These are phyloP conservation scores for Fusarium albidum DNA, from an alignment of 2,329 filamentous ascomycete genomes.

Conservation along the genomic window DNA sequence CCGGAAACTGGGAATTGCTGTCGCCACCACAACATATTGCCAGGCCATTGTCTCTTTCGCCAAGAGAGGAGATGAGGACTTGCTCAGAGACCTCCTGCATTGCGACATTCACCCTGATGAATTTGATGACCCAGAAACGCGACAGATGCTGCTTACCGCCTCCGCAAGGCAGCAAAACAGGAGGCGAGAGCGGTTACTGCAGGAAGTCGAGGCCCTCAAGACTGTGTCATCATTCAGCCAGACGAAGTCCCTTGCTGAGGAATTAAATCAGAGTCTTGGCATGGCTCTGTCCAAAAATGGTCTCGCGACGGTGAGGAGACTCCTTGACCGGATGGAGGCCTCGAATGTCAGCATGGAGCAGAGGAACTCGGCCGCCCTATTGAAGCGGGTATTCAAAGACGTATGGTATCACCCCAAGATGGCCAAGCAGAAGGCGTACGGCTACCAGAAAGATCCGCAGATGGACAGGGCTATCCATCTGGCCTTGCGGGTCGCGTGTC, in stretches of 20 bases:
- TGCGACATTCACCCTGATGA: constrained; percentile 65
- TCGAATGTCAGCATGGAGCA: constrained; percentile 41
- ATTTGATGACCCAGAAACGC: constrained; percentile 56
- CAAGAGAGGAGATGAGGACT: constrained; percentile 58
- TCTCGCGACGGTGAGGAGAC: constrained; percentile 35
- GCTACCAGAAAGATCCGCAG: constrained; percentile 27
- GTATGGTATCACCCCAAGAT: constrained; percentile 41
- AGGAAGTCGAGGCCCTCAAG: constrained; percentile 48
- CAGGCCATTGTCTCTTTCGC: constrained; percentile 72
- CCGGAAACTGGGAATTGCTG: constrained; percentile 66
- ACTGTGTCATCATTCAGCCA: constrained; percentile 18
- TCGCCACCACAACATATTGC: constrained; percentile 71
- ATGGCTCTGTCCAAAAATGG: constrained; percentile 12
- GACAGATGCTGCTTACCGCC: constrained; percentile 49
- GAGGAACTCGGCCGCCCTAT: constrained; percentile 37
- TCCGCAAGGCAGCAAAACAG: constrained; percentile 46
- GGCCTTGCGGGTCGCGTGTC: constrained; percentile 40
- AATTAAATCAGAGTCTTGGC: constrained; percentile 36
- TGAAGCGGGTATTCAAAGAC: constrained; percentile 38
- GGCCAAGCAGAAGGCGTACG: constrained; percentile 16
- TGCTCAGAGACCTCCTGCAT: constrained; percentile 55
- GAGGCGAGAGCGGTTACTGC: constrained; percentile 53
- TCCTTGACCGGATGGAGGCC: constrained; percentile 46
- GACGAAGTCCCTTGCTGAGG: constrained; percentile 25
- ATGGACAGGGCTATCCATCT: constrained; percentile 45